Evolutionary conservation across 2,329 filamentous ascomycete species (phyloP), one percentile per base, ranked within the genome.

Genomic region (Alternaria brassicae): DNA sequence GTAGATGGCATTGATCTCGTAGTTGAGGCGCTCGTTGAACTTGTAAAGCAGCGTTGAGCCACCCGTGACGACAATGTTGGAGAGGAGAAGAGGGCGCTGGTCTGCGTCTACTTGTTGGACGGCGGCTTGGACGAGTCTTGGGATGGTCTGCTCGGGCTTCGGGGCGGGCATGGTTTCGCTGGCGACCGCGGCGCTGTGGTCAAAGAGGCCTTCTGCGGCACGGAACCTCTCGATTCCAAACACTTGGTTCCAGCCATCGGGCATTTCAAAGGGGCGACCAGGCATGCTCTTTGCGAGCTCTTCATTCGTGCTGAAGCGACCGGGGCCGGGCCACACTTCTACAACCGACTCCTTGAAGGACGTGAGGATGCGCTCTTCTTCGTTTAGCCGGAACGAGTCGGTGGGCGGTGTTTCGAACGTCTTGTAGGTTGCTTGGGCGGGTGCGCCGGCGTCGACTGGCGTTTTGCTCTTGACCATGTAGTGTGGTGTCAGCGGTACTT

Each of bases 281-380:
- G 92, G 91, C 65, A 89, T 88, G 42, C 81, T 84, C 75, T 86
- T 89, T 58, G 89, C 89, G 47, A 88, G 83, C 40, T 97, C 93
- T 74, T 95, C 88, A 75, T 94, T 96, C 5, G 81, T 68, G 73
- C 77, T 77, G 70, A 92, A 88, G 61, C 88, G 85, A 59, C 89
- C 89, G 0, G 91, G 91, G 0, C 92, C 92, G 25, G 88, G 87
- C 94, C 95, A 99, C 13, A 94, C 88, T 80, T 97, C 93, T 27
- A 98, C 93, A 15, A 97, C 92, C 17, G 91, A 96, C 81, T 99
- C 96, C 81, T 99, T 99, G 86, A 96, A 99, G 77, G 97, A 93
- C 36, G 92, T 93, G 57, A 99, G 82, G 40, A 97, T 89, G 53
- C 94, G 91, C 78, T 98, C 95, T 81, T 99, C 93, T 79, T 98